Conservation (phyloP, 2,329 filamentous ascomycete species). For the Massarina eburnea region DNA sequence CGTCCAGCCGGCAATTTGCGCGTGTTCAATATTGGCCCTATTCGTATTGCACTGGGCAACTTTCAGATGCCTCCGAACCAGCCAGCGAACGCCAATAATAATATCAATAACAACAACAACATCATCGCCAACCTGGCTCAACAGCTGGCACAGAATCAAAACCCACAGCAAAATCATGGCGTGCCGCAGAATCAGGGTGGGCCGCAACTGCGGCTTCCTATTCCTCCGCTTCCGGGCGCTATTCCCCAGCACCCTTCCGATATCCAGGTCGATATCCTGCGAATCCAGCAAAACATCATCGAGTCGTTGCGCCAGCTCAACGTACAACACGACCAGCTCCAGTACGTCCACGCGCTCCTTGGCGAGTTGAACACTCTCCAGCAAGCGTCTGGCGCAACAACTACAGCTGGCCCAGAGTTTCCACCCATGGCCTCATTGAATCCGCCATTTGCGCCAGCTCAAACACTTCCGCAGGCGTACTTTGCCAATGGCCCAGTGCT, state of each 20-base stretch:
- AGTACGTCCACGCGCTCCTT: constrained; percentile 35
- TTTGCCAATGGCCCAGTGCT: constrained; percentile 34
- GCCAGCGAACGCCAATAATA: constrained; percentile 24
- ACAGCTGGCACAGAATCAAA: constrained; percentile 21
- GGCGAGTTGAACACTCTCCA: constrained; percentile 36
- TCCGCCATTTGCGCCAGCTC: constrained; percentile 13
- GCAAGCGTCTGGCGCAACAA: constrained; percentile 28
- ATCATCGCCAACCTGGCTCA: constrained; percentile 24
- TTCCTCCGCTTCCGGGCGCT: constrained; percentile 20
- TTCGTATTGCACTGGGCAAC: constrained; percentile 39
- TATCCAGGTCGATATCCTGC: constrained; percentile 39
- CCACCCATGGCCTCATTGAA: constrained; percentile 28
- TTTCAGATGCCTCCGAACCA: constrained; percentile 32
- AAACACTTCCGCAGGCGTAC: constrained; percentile 35
- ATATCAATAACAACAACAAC: constrained; percentile 23
- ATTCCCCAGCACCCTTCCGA: constrained; percentile 33
- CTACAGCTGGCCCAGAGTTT: constrained; percentile 28
- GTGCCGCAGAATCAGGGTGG: constrained; percentile 7
- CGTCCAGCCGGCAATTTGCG: constrained; percentile 35
- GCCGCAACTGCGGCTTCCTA: constrained; percentile 11
- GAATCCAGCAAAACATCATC: constrained; percentile 41
- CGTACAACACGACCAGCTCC: constrained; percentile 37
- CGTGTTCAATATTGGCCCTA: constrained; percentile 40
- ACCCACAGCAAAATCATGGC: constrained; percentile 13
- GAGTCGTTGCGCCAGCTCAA: constrained; percentile 38